Conservation (phyloP, 2,329 filamentous ascomycete species). For the Nemania abortiva region DNA sequence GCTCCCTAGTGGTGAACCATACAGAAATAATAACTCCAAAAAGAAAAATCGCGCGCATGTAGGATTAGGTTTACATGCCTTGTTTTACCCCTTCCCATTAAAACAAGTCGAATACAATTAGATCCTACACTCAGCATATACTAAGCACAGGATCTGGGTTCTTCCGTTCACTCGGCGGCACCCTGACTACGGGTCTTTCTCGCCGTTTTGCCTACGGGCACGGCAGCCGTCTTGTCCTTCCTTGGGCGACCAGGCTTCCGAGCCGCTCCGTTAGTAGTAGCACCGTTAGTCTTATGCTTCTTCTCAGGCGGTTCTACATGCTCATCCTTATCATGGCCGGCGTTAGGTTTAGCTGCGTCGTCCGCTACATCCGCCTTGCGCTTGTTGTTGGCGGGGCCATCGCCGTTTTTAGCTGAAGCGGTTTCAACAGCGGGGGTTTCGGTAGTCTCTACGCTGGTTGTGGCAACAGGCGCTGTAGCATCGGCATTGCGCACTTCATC, state of each 20-base stretch:
- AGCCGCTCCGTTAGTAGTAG: conserved; percentile 43
- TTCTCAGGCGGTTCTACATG: conserved; percentile 53
- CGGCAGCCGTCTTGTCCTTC: conserved; percentile 52
- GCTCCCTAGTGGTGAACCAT: conserved; percentile 15
- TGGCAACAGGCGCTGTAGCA: conserved; percentile 18
- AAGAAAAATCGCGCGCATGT: neutral
- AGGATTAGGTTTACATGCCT: neutral
- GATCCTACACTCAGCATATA: neutral
- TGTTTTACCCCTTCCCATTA: conserved; percentile 9
- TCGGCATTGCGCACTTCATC: conserved; percentile 41
- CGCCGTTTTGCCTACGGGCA: conserved; percentile 52
- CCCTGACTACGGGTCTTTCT: conserved; percentile 57
- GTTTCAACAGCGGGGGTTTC: conserved; percentile 30
- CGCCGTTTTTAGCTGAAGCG: conserved; percentile 32
- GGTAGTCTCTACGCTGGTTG: conserved; percentile 19
- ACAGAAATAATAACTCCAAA: conserved; percentile 17
- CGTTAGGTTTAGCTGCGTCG: conserved; percentile 35
- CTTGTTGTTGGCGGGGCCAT: conserved; percentile 43
- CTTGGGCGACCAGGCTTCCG: conserved; percentile 53
- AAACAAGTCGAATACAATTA: neutral
- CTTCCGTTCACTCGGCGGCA: conserved; percentile 25
- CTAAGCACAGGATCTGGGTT: neutral
- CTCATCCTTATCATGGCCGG: conserved; percentile 27
- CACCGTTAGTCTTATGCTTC: conserved; percentile 57
- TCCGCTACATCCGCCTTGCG: conserved; percentile 44